Evolutionary conservation across 345 rosid genomes (phyloP), one percentile per base, ranked within the genome.

Genomic region (Pugionium dolabratum): DNA sequence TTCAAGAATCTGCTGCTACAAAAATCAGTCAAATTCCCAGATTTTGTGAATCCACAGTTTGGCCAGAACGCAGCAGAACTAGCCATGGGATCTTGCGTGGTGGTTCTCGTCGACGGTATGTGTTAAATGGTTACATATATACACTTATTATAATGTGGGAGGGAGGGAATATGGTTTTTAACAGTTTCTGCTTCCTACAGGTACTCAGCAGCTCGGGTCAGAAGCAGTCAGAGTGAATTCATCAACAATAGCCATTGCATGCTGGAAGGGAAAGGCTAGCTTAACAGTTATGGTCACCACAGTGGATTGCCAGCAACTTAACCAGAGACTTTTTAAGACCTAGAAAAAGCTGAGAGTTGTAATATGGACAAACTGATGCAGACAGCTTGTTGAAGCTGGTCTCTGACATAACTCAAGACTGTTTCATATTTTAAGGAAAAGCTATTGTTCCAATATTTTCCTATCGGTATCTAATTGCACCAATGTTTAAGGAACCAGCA

Each of bases 261-360:
- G 99, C 80, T 89, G 97, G 99, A 91, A 76, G 77, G 97, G 99
- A 5, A 80, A 79, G 76, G 80, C 81, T 18, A 84, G 85, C 71
- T 76, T 89, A 77, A 87, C 80, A 51, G 90, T 89, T 64, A 85
- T 95, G 99, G 99, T 87, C 40, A 82, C 95, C 0, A 85, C 91
- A 29, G 70, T 84, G 2, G 97, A 89, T 73, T 85, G 96, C 81
- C 81, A 87, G 69, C 89, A 94, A 77, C 78, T 90, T 77, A 75
- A 79, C 39, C 86, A 81, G 76, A 86, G 91, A 73, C 90, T 90
- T 69, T 59, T 43, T 51, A 27, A 40, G 66, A 64, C 39, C 7
- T n/a, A 44, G 46, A 59, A n/a, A 69, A 44, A 32, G 40, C 49
- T 40, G 62, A 58, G 37, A 41, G 1, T 29, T 40, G 40, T 31